These are phyloP conservation scores for Penicillium rolfsii DNA, from an alignment of 2,329 filamentous ascomycete species.

Conservation along the genomic window DNA sequence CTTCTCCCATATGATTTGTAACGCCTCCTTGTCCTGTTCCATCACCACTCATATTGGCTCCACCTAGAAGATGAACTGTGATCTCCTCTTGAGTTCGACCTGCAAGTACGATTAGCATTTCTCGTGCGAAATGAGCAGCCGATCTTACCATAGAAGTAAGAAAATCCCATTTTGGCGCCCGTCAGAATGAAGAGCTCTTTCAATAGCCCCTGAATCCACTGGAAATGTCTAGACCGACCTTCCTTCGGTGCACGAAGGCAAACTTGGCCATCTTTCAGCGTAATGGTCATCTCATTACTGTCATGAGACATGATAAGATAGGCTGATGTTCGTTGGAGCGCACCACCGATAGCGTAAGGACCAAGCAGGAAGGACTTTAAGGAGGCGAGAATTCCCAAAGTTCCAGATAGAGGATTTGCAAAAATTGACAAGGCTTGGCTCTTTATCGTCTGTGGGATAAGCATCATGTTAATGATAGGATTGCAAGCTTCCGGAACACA, in stretches of 20 bases:
- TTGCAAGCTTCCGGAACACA: background rate
- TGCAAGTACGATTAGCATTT: background rate
- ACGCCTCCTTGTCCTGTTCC: background rate
- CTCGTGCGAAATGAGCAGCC: background rate
- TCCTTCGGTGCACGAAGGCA: background rate
- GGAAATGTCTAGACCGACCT: background rate
- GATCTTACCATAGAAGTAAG: background rate
- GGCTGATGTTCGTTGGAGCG: background rate
- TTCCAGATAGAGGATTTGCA: background rate
- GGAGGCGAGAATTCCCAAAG: background rate
- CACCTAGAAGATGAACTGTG: background rate
- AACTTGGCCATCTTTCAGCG: background rate
- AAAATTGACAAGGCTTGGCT: background rate
- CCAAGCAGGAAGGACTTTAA: background rate
- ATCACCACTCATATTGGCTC: background rate
- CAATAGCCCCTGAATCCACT: background rate
- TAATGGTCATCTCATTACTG: background rate
- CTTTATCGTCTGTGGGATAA: background rate
- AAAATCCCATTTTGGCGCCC: background rate
- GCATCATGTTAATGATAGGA: background rate
- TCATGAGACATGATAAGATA: constrained; percentile 1
- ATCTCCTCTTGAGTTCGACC: background rate
- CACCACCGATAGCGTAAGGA: background rate
- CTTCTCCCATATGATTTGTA: background rate
- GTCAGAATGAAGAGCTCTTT: background rate